These are phyloP conservation scores for Aurinia saxatilis DNA, from an alignment of 345 rosid species.

Conservation along the genomic window DNA sequence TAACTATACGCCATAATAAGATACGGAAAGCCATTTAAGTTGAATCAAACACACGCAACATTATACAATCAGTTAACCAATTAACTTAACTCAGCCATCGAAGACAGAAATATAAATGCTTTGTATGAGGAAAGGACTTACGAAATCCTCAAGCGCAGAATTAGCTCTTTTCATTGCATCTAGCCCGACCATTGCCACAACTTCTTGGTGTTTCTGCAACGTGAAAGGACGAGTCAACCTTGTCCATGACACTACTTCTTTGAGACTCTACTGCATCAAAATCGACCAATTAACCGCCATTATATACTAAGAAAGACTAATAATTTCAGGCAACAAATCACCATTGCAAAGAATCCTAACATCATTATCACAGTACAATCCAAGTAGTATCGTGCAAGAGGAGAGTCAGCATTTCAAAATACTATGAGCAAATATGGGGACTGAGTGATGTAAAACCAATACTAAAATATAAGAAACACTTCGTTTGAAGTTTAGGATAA, in stretches of 20 bases:
- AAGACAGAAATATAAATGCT: no score
- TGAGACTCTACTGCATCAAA: constrained; percentile 12
- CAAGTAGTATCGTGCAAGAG: no score
- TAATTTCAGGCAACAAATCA: no score
- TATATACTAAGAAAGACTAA: background rate
- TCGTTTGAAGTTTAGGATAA: background rate
- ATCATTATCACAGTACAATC: no score
- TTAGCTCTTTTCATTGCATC: constrained; percentile 84
- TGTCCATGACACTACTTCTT: no score
- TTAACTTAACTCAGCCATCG: background rate
- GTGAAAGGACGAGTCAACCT: background rate
- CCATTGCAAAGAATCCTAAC: no score
- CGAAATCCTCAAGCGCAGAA: constrained; percentile 90
- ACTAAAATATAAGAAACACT: background rate
- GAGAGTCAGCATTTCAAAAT: background rate
- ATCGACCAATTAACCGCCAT: background rate
- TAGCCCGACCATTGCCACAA: constrained; percentile 49
- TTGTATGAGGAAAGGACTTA: constrained; percentile 30
- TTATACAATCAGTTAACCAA: background rate
- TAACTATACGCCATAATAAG: background rate
- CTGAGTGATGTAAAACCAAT: background rate
- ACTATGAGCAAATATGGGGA: background rate
- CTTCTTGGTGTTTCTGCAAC: constrained; percentile 8
- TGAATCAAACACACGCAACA: background rate
- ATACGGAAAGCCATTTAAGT: background rate